Evolutionary conservation across 345 rosid species (phyloP).

Genomic region (Excoecaria agallocha): DNA sequence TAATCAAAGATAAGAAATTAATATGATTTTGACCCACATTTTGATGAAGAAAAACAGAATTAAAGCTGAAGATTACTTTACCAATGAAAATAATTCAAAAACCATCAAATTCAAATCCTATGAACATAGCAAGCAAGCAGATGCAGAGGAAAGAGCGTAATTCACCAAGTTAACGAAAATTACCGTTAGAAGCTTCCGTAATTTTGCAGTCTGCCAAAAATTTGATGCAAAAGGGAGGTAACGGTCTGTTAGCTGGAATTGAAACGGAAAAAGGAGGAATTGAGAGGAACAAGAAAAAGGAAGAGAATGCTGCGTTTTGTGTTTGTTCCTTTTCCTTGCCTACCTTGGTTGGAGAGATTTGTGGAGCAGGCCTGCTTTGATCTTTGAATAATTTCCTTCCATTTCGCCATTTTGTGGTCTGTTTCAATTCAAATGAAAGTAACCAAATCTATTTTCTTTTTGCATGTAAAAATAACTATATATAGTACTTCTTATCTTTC

Average conservation of each 20-base stretch:
- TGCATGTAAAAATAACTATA: not conserved
- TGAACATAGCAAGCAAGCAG: not conserved
- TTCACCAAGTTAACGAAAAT: not conserved
- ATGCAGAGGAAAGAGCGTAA: not conserved
- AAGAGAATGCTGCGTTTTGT: not conserved
- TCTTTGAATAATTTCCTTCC: not conserved
- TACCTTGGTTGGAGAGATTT: not conserved
- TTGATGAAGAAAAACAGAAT: not conserved
- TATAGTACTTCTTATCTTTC: too few species aligned
- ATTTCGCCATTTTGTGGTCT: conserved; percentile 15
- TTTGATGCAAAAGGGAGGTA: not conserved
- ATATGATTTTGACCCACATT: not conserved
- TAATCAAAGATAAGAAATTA: too few species aligned
- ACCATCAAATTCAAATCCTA: not conserved
- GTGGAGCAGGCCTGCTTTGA: conserved; percentile 7
- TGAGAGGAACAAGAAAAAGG: not conserved
- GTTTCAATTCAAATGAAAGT: not conserved
- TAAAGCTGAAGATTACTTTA: not conserved
- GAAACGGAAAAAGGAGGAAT: not conserved
- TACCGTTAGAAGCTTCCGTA: not conserved
- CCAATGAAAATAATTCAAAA: not conserved
- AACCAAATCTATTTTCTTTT: not conserved
- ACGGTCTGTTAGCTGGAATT: not conserved
- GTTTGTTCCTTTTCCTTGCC: too few species aligned
- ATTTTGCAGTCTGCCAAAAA: not conserved